Evolutionary conservation across 345 rosid species (phyloP).

Genomic region (Euclidium syriacum): DNA sequence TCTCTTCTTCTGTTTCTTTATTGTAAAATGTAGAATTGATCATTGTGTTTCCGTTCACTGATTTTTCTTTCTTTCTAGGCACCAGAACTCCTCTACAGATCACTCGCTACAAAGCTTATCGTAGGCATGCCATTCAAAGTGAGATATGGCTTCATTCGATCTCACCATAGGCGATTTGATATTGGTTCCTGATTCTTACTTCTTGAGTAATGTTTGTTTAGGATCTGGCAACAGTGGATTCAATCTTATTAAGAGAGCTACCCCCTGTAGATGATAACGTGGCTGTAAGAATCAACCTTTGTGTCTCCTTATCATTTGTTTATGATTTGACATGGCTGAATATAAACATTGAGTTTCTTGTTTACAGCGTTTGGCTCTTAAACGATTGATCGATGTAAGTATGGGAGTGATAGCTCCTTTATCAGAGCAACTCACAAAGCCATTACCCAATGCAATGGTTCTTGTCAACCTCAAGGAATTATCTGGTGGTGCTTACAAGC

Average conservation of each 20-base stretch:
- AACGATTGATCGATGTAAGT: constrained; percentile 83
- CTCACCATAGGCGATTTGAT: background rate
- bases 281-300: constrained; percentile 57
- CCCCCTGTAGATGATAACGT: constrained; percentile 77
- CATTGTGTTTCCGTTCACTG: background rate
- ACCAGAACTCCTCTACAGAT: constrained; percentile 83
- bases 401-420: constrained; percentile 92
- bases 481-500: constrained; percentile 85
- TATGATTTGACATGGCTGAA: background rate
- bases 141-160: constrained; percentile 10
- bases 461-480: constrained; percentile 89
- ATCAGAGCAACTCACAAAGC: constrained; percentile 93
- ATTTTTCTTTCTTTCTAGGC: constrained; percentile 35
- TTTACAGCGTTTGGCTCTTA: constrained; percentile 85
- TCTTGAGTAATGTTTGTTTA: constrained; percentile 22
- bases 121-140: constrained; percentile 99
- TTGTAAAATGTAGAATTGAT: background rate
- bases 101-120: constrained; percentile 85
- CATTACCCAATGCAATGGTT: constrained; percentile 88
- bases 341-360: constrained; percentile 21
- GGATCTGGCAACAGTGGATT: constrained; percentile 96
- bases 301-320: background rate
- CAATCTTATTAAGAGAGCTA: constrained; percentile 79
- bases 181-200: constrained; percentile 9
- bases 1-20: background rate